phyloP scores from a whole-genome alignment of 805 yeast genomes.

The Sungouiozyma intestinalis region DNA sequence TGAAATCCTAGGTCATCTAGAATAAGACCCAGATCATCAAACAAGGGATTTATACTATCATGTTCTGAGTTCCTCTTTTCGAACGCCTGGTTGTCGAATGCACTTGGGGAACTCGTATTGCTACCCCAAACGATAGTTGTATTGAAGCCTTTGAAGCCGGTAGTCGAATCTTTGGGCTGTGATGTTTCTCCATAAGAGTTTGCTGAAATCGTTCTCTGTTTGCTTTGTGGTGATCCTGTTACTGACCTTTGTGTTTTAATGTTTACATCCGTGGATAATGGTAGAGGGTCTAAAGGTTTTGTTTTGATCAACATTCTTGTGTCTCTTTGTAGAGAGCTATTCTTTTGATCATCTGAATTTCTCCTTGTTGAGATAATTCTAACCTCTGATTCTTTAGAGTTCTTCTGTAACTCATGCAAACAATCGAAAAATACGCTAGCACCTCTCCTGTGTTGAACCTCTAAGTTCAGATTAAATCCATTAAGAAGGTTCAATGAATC shows the following conservation, averaged over 20 bases:
- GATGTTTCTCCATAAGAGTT: no score
- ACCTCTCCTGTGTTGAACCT: background rate
- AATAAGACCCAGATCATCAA: background rate
- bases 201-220: background rate
- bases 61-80: background rate
- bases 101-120: background rate
- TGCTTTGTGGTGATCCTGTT: background rate
- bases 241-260: background rate
- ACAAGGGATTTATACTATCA: background rate
- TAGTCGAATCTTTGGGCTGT: no score
- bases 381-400: conserved; percentile 39
- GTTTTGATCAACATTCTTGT: conserved; percentile 67
- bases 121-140: background rate
- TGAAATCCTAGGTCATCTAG: background rate
- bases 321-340: conserved; percentile 46
- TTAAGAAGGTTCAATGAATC: conserved; percentile 40
- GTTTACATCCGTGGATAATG: conserved; percentile 32
- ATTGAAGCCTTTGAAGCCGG: no score
- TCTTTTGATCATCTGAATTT: conserved; percentile 14
- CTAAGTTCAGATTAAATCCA: background rate
- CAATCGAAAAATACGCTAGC: conserved; percentile 78
- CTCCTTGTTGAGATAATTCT: conserved; percentile 28
- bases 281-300: conserved; percentile 72
- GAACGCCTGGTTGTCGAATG: background rate
- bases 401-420: conserved; percentile 68